Conservation (phyloP, 305 asterid genomes). For the Solanum hybrid region DNA sequence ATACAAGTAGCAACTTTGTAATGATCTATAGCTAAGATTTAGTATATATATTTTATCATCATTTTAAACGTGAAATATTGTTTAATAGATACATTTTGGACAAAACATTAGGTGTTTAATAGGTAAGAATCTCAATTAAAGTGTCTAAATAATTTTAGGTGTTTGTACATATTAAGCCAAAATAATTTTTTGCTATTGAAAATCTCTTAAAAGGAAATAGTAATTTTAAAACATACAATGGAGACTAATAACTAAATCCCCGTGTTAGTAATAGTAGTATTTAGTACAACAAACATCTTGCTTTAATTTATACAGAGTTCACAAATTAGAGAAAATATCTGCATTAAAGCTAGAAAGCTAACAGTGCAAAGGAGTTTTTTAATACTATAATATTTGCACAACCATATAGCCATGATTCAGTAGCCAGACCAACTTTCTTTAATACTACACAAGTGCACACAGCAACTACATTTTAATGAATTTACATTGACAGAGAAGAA, state of each 20-base stretch:
- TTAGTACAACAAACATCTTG: not conserved
- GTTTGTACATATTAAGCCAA: not conserved
- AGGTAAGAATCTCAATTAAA: no score
- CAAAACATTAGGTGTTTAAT: not conserved
- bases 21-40: not conserved
- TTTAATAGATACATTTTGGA: not conserved
- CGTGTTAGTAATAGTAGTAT: not conserved
- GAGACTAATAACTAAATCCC: not conserved
- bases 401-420: not conserved
- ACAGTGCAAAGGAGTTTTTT: not conserved
- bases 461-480: not conserved
- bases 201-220: not conserved
- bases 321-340: not conserved
- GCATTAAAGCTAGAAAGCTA: not conserved
- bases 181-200: not conserved
- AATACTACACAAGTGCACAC: not conserved
- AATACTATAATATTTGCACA: not conserved
- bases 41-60: not conserved
- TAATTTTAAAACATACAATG: not conserved
- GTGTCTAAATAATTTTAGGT: not conserved
- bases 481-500: not conserved
- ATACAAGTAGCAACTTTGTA: not conserved
- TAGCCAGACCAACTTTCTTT: not conserved
- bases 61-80: not conserved
- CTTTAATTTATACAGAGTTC: not conserved